Evolutionary conservation across 2,329 filamentous ascomycete species (phyloP).

Genomic region (Colletotrichum simmondsii): DNA sequence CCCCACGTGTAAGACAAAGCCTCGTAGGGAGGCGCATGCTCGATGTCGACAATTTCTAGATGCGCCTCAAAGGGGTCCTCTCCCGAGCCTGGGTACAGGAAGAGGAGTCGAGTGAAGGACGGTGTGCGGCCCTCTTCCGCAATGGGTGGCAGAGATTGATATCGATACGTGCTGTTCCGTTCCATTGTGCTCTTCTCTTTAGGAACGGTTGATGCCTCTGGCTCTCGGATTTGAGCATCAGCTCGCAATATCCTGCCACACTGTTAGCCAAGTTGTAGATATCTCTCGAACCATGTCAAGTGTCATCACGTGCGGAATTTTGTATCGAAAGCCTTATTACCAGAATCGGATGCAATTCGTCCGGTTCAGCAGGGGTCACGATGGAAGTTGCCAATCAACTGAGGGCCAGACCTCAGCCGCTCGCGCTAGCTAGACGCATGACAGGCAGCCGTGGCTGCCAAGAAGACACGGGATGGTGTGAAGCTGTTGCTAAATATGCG

Average conservation of each 20-base stretch:
- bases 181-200: background rate
- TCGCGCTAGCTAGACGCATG: constrained; percentile 12
- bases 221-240: background rate
- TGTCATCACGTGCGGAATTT: constrained; percentile 5
- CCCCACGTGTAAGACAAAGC: constrained; percentile 36
- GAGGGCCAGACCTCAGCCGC: constrained; percentile 12
- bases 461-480: background rate
- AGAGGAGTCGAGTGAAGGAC: constrained; percentile 31
- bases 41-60: constrained; percentile 27
- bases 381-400: background rate
- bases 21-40: constrained; percentile 32
- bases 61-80: constrained; percentile 30
- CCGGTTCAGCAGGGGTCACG: constrained; percentile 12
- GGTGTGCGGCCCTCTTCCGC: constrained; percentile 17
- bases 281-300: background rate
- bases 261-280: background rate
- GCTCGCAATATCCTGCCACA: background rate
- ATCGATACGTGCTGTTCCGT: constrained; percentile 12
- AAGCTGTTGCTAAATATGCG: background rate
- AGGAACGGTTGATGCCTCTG: background rate
- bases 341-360: constrained; percentile 14
- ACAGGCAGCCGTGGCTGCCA: background rate
- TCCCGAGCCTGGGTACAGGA: constrained; percentile 20
- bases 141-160: constrained; percentile 29
- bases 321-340: background rate